phyloP scores from a whole-genome alignment of 2,329 filamentous ascomycete genomes.

The Neopestalotiopsis rosae region DNA sequence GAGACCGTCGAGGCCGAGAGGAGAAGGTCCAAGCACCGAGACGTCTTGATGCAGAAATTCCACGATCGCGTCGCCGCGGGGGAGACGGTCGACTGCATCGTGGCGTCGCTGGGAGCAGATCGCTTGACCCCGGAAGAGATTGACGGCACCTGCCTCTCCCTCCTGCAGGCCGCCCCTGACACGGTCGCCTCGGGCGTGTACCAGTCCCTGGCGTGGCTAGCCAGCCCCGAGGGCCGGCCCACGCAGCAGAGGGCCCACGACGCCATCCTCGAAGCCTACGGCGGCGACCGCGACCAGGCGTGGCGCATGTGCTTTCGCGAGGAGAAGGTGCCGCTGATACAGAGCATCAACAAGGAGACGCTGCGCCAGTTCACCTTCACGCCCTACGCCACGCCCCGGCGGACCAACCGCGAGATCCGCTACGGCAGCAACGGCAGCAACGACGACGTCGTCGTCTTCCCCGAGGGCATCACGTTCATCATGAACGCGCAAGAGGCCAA shows the following conservation, averaged over 20 bases:
- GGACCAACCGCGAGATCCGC: conserved; percentile 24
- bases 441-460: conserved; percentile 20
- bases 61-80: conserved; percentile 21
- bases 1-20: conserved; percentile 22
- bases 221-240: conserved; percentile 23
- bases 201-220: conserved; percentile 27
- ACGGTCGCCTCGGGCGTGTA: conserved; percentile 29
- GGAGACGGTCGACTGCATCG: conserved; percentile 26
- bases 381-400: conserved; percentile 27
- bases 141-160: conserved; percentile 29
- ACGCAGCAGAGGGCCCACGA: conserved; percentile 24
- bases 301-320: conserved; percentile 32
- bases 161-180: conserved; percentile 31
- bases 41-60: conserved; percentile 21
- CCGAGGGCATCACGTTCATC: conserved; percentile 30
- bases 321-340: conserved; percentile 28
- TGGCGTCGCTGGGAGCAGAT: conserved; percentile 25
- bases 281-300: conserved; percentile 25
- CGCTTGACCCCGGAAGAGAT: conserved; percentile 28
- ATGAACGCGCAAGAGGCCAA: conserved; percentile 33
- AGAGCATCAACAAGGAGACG: conserved; percentile 29
- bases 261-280: conserved; percentile 27
- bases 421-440: conserved; percentile 15
- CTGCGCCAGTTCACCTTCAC: conserved; percentile 27
- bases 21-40: conserved; percentile 20